Evolutionary conservation across 345 rosid species (phyloP), one percentile per base, ranked within the genome.

Genomic region (Excoecaria cochinchinensis): DNA sequence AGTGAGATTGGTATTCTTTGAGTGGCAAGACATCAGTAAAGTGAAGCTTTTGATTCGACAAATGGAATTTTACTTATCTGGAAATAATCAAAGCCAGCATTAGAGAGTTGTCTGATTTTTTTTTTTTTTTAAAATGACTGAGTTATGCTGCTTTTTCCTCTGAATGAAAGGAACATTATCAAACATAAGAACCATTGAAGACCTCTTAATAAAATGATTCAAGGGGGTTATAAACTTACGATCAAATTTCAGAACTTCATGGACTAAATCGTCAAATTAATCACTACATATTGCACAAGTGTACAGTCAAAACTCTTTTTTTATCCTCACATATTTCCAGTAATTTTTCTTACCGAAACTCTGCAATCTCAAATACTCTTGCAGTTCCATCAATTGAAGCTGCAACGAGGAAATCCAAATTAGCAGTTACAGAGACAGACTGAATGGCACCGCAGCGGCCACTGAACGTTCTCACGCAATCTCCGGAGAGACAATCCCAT

Each of bases 401-500:
- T 5, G 92, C 86, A 77, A 91, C 90, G 73, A 93, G 88, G 71
- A 79, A 89, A n/a, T 87, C 87, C 5, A 64, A 67, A 71, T 86
- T 77, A 5, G 85, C 79, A 14, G 96, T 83, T 52, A 86, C 70
- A 9, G 93, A 83, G 19, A 91, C 71, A 53, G 89, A 80, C 60
- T 91, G 94, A 52, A 95, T 75, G 63, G 85, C 84, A 61, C 82
- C 88, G 0, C 84, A 65, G 11, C 93, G 99, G n/a, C 97, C 98
- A 8, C 87, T 77, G 69, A 82, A 89, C 57, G 84, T 89, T 79
- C 85, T 86, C 0, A 87, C 77, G 59, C 93, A 90, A 47, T 84
- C 90, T 4, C 96, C 97, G 5, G 92, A 88, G 3, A 91, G 92
- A 84, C 92, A 81, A 73, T 95, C 95, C 98, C 98, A 93, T 31